Base-by-base conservation (phyloP, 2,329 filamentous ascomycete genomes). In the Huntiella decipiens region DNA sequence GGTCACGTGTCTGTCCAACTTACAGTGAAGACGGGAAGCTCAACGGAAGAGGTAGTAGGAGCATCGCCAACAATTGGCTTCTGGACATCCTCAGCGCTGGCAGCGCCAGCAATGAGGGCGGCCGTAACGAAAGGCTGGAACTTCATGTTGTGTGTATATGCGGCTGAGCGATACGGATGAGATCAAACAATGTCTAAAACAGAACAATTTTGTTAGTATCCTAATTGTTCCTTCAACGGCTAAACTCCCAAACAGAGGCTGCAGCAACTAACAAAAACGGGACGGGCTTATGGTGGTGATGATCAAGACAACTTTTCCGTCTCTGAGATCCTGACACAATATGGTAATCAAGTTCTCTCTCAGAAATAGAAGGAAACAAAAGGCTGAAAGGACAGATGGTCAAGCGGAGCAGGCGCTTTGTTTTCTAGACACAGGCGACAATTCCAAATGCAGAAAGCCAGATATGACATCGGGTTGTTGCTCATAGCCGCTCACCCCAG, bases 21-120 rank as follows among this genome's bases (percentile, higher is more conserved):
- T 71, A 94, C 87, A 53, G 86, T 93, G 61, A 95, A 95, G 48
- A 77, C 82, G 40, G 88, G 82, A 56, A 84, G 75, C 60, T 78
- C 70, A 49, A 79, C 67, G 43, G 71, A 63, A 43, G 70, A 67
- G 46, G 74, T 65, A 28, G 78, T 68, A 15, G 76, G 70, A 59
- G 80, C 73, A 49, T 76, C 74, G 61, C 77, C 73, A 54, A 79
- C 79, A 58, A 82, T 64, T 40, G 44, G 45, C 35, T 52, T 50
- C 15, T 52, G 50, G 16, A 44, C 46, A 40, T 51, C 51, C 10
- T 51, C 50, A 28, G 50, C 50, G 36, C 48, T 49, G 43, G 48
- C 47, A 45, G 74, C 70, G 22, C 40, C 40, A 54, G 76, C 77
- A 57, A 78, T 62, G 52, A 82, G 63, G 57, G 82, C 76, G 57